Evolutionary conservation across 1,139 yeast genomes (phyloP), one percentile per base, ranked within the genome.

Genomic region (Yamadazyma aaseri): DNA sequence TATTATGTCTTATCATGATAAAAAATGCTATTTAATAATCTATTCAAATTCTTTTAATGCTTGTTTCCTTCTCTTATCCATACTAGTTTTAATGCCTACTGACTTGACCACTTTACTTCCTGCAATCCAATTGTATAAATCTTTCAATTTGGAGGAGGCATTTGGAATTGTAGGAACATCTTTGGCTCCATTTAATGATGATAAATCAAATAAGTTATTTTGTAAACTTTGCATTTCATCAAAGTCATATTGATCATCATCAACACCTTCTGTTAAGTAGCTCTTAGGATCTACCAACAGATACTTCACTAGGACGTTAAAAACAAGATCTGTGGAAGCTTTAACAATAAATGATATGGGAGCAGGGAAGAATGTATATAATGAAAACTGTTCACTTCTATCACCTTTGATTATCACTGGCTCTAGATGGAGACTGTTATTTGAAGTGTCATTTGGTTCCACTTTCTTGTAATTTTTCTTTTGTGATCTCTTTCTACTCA

Each of bases 321-420:
- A 65, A 2, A 48, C 38, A 9, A 42, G 28, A 23, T 42, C 40
- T 1, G 61, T 34, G 0, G 56, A 7, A 1, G 52, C 12, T 34
- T 52, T 50, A 1, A 67, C 57, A 0, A 62, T 5, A 5, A 51
- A 23, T 5, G 72, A 63, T 5, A 70, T 20, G 1, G 76, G 76
- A 16, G 51, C 52, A 2, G 76, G 76, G 53, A 70, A 69, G 47
- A 70, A 69, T 3, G 75, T 66, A 32, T 58, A 45, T 13, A 71
- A 46, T 16, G 74, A 53, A 46, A 71, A 70, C 40, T 63, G 71
- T 11, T 60, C 63, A 0, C 73, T 58, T 34, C 73, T 49, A 39
- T 70, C 76, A 13, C 76, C 75, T 32, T 41, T 49, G 6, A 51
- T 34, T 10, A 44, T 43, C 9, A 46, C 45, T 21, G 46, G 47